Percentiles rank a stretch among this genome's conserved stretches.
phyloP scores from a whole-genome alignment of 2,329 filamentous ascomycete genomes.

The Beauveria caledonica region DNA sequence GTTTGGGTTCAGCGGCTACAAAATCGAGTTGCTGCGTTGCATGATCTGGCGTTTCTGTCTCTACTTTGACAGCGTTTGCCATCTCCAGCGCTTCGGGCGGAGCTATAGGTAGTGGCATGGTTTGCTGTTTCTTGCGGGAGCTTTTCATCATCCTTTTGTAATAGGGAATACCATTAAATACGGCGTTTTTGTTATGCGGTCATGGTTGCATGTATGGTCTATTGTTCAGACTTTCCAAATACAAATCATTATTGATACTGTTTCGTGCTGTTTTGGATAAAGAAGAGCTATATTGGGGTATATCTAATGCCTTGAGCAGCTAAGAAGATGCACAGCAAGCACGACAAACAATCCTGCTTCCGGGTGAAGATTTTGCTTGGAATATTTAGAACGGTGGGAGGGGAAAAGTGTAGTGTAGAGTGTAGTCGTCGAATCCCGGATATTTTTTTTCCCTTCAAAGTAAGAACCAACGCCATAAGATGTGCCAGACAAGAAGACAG shows the following conservation, averaged over 20 bases:
- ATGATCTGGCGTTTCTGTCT: slow-evolving; percentile 7
- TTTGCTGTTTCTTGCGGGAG: background rate
- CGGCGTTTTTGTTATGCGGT: background rate
- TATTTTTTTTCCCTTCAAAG: background rate
- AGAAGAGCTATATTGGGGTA: background rate
- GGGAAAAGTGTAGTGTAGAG: background rate
- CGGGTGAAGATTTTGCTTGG: too few relatives aligned
- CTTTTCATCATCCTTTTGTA: background rate
- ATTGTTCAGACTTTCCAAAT: background rate
- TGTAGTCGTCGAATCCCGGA: background rate
- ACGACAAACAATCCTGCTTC: too few relatives aligned
- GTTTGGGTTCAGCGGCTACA: background rate
- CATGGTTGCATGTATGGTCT: background rate
- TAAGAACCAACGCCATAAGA: background rate
- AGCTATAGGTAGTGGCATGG: background rate
- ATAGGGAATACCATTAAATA: background rate
- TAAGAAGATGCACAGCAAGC: background rate
- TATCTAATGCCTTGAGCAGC: background rate
- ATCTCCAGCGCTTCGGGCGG: background rate
- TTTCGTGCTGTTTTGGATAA: too few relatives aligned
- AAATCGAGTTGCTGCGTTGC: background rate
- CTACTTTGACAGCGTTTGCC: background rate
- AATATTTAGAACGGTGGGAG: too few relatives aligned
- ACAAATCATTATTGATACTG: background rate
- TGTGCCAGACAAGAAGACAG: background rate